These are phyloP conservation scores for Croton setiger DNA, from an alignment of 441 rosid species.

Conservation along the genomic window DNA sequence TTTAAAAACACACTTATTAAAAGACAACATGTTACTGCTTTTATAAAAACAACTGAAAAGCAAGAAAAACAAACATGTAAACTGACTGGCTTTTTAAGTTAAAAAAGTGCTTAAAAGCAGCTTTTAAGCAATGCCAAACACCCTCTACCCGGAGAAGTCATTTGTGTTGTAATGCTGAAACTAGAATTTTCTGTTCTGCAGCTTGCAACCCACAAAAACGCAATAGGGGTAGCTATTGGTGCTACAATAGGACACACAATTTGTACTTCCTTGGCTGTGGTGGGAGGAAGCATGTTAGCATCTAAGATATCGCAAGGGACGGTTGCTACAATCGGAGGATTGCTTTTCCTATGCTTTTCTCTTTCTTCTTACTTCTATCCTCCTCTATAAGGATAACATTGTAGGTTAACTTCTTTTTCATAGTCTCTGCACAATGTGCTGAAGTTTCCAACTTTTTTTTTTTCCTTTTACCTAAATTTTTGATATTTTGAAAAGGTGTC, in stretches of 20 bases:
- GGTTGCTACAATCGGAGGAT: conserved; percentile 86
- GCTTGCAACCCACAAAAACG: conserved; percentile 98
- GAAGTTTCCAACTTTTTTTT: conserved; percentile 38
- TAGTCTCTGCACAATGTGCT: conserved; percentile 12
- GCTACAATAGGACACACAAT: conserved; percentile 65
- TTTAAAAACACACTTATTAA: too few relatives aligned
- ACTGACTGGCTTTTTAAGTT: too few relatives aligned
- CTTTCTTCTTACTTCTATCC: conserved; percentile 95
- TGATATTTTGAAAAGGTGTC: conserved; percentile 34
- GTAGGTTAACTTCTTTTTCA: conserved; percentile 33
- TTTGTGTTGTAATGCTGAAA: neutral
- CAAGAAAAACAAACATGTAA: too few relatives aligned
- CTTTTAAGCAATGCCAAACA: too few relatives aligned
- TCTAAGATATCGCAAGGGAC: conserved; percentile 94
- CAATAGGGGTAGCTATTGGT: conserved; percentile 91
- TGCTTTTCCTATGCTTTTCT: conserved; percentile 91
- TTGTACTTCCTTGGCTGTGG: conserved; percentile 91
- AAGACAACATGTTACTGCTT: too few relatives aligned
- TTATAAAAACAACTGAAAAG: too few relatives aligned
- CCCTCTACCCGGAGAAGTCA: neutral
- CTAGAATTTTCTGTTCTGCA: conserved; percentile 30
- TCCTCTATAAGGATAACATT: conserved; percentile 59
- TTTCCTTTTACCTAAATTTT: conserved; percentile 21
- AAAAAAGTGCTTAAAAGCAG: too few relatives aligned
- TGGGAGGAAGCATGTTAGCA: conserved; percentile 98